phyloP scores from a whole-genome alignment of 257 asterid genomes.

The Fraxinus cuspidata region DNA sequence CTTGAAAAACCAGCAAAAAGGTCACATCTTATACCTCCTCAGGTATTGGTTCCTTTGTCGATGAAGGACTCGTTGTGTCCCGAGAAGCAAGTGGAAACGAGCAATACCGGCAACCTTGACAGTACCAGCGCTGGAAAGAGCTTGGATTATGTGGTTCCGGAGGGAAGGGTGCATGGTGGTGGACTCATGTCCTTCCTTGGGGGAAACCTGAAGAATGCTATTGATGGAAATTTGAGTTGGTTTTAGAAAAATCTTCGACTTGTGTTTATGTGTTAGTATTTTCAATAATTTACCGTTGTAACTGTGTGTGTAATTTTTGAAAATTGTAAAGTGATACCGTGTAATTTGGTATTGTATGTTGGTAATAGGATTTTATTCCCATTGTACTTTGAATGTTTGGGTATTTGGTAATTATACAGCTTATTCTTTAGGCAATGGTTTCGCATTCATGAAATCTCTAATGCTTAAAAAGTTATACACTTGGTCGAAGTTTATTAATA shows the following conservation, averaged over 20 bases:
- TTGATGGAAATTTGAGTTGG: conserved; percentile 37
- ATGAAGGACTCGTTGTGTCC: conserved; percentile 64
- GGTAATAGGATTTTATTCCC: neutral
- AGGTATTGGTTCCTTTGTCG: conserved; percentile 81
- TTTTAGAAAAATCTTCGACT: neutral
- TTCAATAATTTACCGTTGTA: neutral
- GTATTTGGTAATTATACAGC: neutral
- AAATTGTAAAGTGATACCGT: neutral
- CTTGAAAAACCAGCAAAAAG: conserved; percentile 50
- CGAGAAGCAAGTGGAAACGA: conserved; percentile 46
- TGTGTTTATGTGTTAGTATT: neutral
- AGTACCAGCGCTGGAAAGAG: conserved; percentile 26
- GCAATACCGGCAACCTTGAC: conserved; percentile 28
- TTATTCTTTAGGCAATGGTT: neutral
- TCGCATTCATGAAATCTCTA: neutral
- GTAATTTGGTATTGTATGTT: neutral
- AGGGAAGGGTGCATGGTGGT: conserved; percentile 96
- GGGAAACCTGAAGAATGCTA: conserved; percentile 58
- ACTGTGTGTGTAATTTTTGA: neutral
- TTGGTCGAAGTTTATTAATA: too few species aligned
- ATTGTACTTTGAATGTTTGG: neutral
- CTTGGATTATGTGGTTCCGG: conserved; percentile 54
- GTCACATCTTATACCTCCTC: conserved; percentile 72
- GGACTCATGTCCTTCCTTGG: conserved; percentile 86
- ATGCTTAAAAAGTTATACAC: neutral